A percentile compares a stretch with the other conserved stretches of the same genome.
phyloP scores from a whole-genome alignment of 1,139 yeast species.

The Meyerozyma athensensis region DNA sequence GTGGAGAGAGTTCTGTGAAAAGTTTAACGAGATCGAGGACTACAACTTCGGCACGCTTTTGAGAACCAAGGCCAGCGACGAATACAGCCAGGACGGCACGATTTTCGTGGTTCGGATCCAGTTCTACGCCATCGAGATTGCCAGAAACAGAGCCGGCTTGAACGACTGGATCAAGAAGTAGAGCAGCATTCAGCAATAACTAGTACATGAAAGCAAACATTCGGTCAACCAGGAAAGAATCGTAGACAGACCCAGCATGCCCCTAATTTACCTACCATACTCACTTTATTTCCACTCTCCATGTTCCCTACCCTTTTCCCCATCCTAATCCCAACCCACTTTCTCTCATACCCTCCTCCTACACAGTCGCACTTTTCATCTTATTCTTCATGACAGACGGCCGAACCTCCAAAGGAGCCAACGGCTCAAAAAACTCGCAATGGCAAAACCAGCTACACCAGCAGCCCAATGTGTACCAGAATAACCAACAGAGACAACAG shows the following conservation, averaged over 20 bases:
- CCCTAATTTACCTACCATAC: neutral
- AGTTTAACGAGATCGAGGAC: slow-evolving; percentile 81
- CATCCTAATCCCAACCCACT: neutral
- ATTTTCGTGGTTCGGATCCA: slow-evolving; percentile 90
- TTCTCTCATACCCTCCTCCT: neutral
- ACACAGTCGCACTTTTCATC: neutral
- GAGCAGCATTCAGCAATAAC: neutral
- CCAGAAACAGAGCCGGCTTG: slow-evolving; percentile 84
- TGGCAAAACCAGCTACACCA: neutral
- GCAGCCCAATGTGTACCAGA: neutral
- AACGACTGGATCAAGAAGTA: slow-evolving; percentile 76
- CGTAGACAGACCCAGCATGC: neutral
- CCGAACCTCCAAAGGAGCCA: neutral
- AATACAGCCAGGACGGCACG: slow-evolving; percentile 79
- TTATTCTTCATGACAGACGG: neutral
- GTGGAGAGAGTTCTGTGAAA: slow-evolving; percentile 88
- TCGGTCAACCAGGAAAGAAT: neutral
- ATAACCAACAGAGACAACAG: neutral
- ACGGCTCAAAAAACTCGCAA: slow-evolving; percentile 1
- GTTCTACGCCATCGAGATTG: slow-evolving; percentile 91
- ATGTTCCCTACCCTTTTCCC: neutral
- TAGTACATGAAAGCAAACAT: neutral
- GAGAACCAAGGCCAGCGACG: slow-evolving; percentile 64
- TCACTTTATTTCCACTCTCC: neutral
- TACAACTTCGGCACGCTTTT: slow-evolving; percentile 93